Conservation (phyloP, 805 yeast genomes). For the Candida hungchunana region DNA sequence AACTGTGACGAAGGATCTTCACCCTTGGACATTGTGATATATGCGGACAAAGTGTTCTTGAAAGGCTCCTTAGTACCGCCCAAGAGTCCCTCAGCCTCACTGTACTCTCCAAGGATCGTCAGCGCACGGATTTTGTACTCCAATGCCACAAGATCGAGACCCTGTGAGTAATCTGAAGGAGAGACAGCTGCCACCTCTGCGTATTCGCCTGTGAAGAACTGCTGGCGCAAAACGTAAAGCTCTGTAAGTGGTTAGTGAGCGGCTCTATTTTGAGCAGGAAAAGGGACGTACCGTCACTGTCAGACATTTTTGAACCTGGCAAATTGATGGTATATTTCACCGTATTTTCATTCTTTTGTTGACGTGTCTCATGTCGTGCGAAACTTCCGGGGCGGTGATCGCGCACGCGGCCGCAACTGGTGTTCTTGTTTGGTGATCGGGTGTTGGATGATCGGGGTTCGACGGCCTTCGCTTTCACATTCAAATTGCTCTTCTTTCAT, state of each 20-base stretch:
- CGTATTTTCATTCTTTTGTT: too few relatives aligned
- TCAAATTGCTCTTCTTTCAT: too few relatives aligned
- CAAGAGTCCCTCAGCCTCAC: slow-evolving; percentile 9
- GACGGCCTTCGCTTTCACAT: too few relatives aligned
- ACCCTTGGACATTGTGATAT: slow-evolving; percentile 26
- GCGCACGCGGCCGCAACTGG: neutral
- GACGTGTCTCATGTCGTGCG: too few relatives aligned
- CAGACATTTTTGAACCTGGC: slow-evolving; percentile 4
- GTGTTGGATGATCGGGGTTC: too few relatives aligned
- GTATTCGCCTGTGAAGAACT: slow-evolving; percentile 58
- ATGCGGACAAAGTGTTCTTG: slow-evolving; percentile 26
- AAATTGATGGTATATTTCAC: too few relatives aligned
- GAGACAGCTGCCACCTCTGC: slow-evolving; percentile 37
- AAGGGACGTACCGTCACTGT: slow-evolving; percentile 13
- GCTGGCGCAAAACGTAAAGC: slow-evolving; percentile 50
- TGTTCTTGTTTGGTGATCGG: too few relatives aligned
- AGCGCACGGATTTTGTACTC: slow-evolving; percentile 34
- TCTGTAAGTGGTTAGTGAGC: slow-evolving; percentile 31
- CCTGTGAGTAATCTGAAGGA: slow-evolving; percentile 36
- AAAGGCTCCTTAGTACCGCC: slow-evolving; percentile 4
- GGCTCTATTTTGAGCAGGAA: neutral
- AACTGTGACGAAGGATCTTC: slow-evolving; percentile 13
- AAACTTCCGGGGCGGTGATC: too few relatives aligned
- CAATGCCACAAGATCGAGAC: slow-evolving; percentile 25
- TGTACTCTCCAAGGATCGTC: slow-evolving; percentile 27